These are phyloP conservation scores for Elongisporangium prolatum DNA, from an alignment of 352 stramenopile genomes.

Conservation along the genomic window DNA sequence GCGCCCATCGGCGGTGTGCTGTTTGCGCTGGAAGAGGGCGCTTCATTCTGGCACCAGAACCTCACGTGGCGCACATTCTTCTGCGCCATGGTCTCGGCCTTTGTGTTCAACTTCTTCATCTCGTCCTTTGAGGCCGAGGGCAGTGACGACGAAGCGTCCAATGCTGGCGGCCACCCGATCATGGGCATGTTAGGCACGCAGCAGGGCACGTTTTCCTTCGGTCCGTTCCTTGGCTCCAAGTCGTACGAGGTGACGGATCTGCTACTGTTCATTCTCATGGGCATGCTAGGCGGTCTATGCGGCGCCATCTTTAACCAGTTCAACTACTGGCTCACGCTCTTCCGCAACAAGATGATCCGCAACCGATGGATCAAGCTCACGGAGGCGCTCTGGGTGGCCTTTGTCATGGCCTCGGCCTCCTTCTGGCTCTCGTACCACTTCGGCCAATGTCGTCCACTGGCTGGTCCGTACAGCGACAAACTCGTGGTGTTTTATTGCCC, in stretches of 20 bases:
- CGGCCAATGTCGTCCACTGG: constrained; percentile 45
- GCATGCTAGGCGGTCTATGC: constrained; percentile 95
- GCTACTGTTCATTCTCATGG: constrained; percentile 95
- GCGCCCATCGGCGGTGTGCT: constrained; percentile 97
- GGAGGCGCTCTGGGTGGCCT: constrained; percentile 60
- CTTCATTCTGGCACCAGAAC: constrained; percentile 97
- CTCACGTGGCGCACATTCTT: constrained; percentile 98
- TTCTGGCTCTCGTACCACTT: constrained; percentile 84
- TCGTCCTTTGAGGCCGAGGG: constrained; percentile 63
- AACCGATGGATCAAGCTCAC: constrained; percentile 61
- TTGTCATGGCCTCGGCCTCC: constrained; percentile 54
- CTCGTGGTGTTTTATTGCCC: constrained; percentile 94
- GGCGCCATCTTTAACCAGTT: constrained; percentile 95
- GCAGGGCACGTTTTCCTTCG: constrained; percentile 83
- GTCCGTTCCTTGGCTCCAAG: constrained; percentile 86
- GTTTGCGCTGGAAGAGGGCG: constrained; percentile 97
- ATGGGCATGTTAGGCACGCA: constrained; percentile 72
- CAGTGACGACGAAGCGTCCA: constrained; percentile 18
- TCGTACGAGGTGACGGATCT: constrained; percentile 94
- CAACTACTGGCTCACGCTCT: constrained; percentile 92
- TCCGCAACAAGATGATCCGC: constrained; percentile 55
- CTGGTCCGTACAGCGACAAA: constrained; percentile 56
- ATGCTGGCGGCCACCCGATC: constrained; percentile 43
- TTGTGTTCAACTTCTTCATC: constrained; percentile 85
- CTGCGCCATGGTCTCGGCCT: constrained; percentile 92